Conservation (phyloP, 495 filamentous ascomycete species). For the Hamigera avellanea region DNA sequence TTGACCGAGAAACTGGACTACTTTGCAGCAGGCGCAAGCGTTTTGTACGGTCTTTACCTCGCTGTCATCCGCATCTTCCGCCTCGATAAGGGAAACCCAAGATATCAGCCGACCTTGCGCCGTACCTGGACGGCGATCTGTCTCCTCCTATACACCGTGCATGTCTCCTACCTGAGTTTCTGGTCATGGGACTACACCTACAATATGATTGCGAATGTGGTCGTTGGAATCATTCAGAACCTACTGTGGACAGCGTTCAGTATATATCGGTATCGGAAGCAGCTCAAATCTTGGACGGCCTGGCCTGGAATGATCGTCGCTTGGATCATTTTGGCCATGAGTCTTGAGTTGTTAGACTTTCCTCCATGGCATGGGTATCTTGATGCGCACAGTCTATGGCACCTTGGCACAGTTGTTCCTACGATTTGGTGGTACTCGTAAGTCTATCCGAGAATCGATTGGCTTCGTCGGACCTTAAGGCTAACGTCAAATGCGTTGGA, state of each 20-base stretch:
- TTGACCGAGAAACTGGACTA: constrained; percentile 92
- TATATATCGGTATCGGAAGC: constrained; percentile 56
- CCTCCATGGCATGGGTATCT: constrained; percentile 70
- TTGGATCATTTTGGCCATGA: constrained; percentile 90
- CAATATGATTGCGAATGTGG: constrained; percentile 93
- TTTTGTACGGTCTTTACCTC: constrained; percentile 85
- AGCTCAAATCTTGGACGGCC: constrained; percentile 59
- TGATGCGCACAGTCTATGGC: constrained; percentile 95
- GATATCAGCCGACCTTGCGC: constrained; percentile 44
- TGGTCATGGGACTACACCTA: constrained; percentile 92
- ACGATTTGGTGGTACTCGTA: constrained; percentile 93
- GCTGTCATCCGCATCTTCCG: constrained; percentile 70
- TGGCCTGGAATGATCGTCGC: constrained; percentile 91
- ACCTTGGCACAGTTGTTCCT: constrained; percentile 81
- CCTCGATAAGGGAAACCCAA: constrained; percentile 52
- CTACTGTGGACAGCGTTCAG: constrained; percentile 79
- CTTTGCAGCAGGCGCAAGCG: constrained; percentile 82
- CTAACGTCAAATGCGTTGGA: constrained; percentile 1
- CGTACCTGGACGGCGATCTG: constrained; percentile 67
- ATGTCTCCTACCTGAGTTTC: constrained; percentile 75
- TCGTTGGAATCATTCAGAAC: constrained; percentile 70
- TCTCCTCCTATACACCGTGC: constrained; percentile 54
- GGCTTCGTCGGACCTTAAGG: no score
- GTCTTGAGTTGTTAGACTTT: constrained; percentile 89
- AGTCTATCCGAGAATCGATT: constrained; percentile 23